Conservation (phyloP, 495 filamentous ascomycete genomes). For the Penicillium atrosanguineum region DNA sequence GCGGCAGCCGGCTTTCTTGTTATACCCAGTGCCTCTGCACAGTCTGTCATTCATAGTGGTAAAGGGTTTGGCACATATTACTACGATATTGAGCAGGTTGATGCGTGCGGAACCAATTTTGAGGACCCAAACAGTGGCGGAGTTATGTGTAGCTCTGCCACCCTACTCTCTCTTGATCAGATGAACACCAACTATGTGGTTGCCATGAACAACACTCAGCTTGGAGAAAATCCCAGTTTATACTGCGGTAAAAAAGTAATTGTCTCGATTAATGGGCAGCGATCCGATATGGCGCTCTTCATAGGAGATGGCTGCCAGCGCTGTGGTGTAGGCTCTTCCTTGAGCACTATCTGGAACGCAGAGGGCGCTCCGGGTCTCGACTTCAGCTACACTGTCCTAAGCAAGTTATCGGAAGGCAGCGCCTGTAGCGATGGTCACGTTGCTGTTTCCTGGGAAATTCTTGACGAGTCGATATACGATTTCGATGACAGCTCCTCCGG, state of each 20-base stretch:
- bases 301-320: constrained; percentile 17
- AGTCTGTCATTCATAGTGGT: background rate
- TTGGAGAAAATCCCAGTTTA: constrained; percentile 4
- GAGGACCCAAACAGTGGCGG: constrained; percentile 8
- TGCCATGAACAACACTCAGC: constrained; percentile 14
- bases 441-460: constrained; percentile 14
- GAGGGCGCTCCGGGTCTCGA: constrained; percentile 12
- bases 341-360: constrained; percentile 10
- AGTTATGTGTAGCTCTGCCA: constrained; percentile 11
- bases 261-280: constrained; percentile 14
- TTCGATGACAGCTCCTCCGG: constrained; percentile 8
- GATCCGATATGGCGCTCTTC: constrained; percentile 12
- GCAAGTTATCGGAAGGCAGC: constrained; percentile 8
- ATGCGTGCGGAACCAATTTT: constrained; percentile 14
- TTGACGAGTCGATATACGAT: constrained; percentile 14
- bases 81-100: constrained; percentile 13
- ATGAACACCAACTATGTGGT: constrained; percentile 16
- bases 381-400: constrained; percentile 14
- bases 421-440: constrained; percentile 12
- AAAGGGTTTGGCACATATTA: constrained; percentile 18
- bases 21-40: background rate
- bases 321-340: constrained; percentile 7
- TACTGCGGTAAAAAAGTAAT: constrained; percentile 20
- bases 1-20: no score
- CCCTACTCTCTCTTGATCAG: constrained; percentile 9